A percentile compares a stretch with the other conserved stretches of the same genome.
Evolutionary conservation across 2,329 filamentous ascomycete species (phyloP).

Genomic region (Pseudogymnoascus sp.): DNA sequence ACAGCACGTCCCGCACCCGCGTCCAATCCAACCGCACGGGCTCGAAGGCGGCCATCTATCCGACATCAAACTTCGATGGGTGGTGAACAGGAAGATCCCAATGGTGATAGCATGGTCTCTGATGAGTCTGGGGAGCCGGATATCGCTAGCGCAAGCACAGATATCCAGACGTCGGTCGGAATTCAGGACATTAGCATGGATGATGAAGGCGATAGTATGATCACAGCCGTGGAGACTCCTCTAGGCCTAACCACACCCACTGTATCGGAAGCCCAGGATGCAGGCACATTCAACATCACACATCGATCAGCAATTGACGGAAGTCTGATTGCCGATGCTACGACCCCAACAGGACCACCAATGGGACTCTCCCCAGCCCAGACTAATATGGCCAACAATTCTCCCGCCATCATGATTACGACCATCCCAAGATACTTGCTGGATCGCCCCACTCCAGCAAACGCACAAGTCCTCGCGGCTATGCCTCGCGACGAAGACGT

Average conservation of each 20-base stretch:
- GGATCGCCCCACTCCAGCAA: conserved; percentile 57
- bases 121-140: conserved; percentile 69
- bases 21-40: conserved; percentile 43
- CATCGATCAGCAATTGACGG: conserved; percentile 78
- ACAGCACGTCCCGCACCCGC: conserved; percentile 45
- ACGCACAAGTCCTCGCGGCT: conserved; percentile 68
- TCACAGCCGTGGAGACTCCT: conserved; percentile 59
- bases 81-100: conserved; percentile 79
- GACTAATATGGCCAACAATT: conserved; percentile 57
- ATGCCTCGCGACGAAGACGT: conserved; percentile 98
- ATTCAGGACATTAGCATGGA: conserved; percentile 77
- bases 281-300: conserved; percentile 88
- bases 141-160: conserved; percentile 62
- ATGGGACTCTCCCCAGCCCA: conserved; percentile 63
- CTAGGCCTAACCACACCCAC: conserved; percentile 69
- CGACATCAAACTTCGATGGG: conserved; percentile 80
- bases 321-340: conserved; percentile 66
- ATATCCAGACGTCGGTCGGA: conserved; percentile 72
- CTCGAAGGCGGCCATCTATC: conserved; percentile 71
- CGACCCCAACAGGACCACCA: conserved; percentile 56
- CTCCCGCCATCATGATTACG: conserved; percentile 65
- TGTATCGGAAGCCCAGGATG: conserved; percentile 73
- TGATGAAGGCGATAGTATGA: conserved; percentile 63
- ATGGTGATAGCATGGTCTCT: conserved; percentile 73
- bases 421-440: conserved; percentile 72